These are phyloP conservation scores for Neofusicoccum cordaticola DNA, from an alignment of 2,329 filamentous ascomycete genomes.

Conservation along the genomic window DNA sequence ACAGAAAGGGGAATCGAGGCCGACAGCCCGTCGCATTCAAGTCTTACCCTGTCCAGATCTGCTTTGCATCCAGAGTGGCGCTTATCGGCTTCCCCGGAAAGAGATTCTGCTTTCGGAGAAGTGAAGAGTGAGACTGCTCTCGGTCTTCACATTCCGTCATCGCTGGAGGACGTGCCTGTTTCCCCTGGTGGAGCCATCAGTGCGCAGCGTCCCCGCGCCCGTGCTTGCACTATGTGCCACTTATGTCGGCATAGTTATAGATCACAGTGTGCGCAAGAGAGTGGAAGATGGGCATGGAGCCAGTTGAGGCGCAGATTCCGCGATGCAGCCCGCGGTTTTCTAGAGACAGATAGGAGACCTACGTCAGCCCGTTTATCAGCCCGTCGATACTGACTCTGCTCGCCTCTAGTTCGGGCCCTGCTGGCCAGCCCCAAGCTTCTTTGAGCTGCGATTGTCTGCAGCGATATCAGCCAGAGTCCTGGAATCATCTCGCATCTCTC, in stretches of 20 bases:
- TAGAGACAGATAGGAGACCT: background rate
- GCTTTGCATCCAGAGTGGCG: background rate
- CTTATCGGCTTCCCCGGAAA: background rate
- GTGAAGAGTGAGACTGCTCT: background rate
- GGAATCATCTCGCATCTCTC: conserved; percentile 19
- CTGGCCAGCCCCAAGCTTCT: conserved; percentile 18
- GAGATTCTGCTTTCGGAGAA: background rate
- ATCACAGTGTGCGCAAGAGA: background rate
- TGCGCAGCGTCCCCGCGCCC: background rate
- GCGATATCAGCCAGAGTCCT: background rate
- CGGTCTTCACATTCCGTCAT: background rate
- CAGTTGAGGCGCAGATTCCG: background rate
- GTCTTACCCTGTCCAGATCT: background rate
- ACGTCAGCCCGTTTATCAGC: conserved; percentile 6
- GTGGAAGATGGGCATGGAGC: background rate
- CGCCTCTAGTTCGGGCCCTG: background rate
- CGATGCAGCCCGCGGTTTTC: background rate
- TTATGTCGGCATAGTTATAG: background rate
- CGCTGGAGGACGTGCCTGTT: background rate
- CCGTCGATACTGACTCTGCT: conserved; percentile 13
- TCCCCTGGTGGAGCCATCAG: background rate
- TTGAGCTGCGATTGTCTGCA: conserved; percentile 17
- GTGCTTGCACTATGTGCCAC: background rate
- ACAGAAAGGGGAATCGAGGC: background rate
- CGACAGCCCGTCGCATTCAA: background rate